Evolutionary conservation across 768 basidiomycete genomes (phyloP), one percentile per base, ranked within the genome.

Genomic region (Dendrothele bispora): DNA sequence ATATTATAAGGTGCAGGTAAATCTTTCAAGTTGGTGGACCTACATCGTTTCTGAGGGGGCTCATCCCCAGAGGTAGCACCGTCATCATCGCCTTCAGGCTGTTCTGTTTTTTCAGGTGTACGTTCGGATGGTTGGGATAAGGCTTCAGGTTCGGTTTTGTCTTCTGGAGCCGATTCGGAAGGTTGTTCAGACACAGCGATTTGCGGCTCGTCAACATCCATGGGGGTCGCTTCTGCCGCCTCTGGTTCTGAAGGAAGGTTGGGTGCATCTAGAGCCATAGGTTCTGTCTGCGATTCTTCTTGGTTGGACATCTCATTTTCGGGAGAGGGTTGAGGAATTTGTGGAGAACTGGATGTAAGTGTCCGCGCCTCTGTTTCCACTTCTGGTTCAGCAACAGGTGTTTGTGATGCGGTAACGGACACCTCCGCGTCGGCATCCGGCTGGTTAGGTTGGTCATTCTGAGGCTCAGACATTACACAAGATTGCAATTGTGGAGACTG

Each of bases 1-100:
- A n/a, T n/a, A n/a, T n/a, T n/a, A n/a, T n/a, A n/a, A n/a, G n/a
- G n/a, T n/a, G n/a, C n/a, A n/a, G n/a, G n/a, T n/a, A n/a, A n/a
- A n/a, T n/a, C n/a, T n/a, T n/a, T n/a, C n/a, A n/a, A n/a, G n/a
- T n/a, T n/a, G n/a, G n/a, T n/a, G n/a, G n/a, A n/a, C n/a, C n/a
- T n/a, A n/a, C n/a, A n/a, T n/a, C 63, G 64, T 22, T 54, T 56
- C 45, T 65, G 67, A 8, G 59, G 55, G 21, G 65, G 65, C 36
- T 71, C 71, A 43, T 69, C 66, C 20, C 60, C 65, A 20, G 68
- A 66, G 14, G 59, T 55, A 14, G 51, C 51, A 20, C 48, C 60
- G 18, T 61, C 60, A 4, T 60, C 51, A 29, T 50, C 50, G 7
- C 22, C 50, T 25, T 60, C 62, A 30, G 53, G 46, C 6, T 37